Evolutionary conservation across 352 stramenopile genomes (phyloP).

Genomic region (Aphanomyces invadans): DNA sequence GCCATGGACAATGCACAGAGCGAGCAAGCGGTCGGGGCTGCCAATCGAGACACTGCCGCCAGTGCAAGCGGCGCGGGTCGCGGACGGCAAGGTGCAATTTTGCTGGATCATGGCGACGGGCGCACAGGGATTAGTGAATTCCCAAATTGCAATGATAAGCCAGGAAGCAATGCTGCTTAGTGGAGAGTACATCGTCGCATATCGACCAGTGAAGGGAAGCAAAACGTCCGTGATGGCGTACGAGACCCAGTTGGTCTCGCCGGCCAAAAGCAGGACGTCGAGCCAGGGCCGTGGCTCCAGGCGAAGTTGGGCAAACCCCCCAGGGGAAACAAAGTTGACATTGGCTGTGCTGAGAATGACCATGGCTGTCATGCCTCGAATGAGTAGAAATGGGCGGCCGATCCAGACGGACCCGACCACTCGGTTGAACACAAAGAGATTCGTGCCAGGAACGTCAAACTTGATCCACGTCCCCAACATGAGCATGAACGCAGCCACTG

Average conservation of each 20-base stretch:
- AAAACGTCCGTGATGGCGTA: not conserved
- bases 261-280: not conserved
- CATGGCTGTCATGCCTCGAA: not conserved
- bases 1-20: not conserved
- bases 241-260: slow-evolving; percentile 3
- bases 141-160: not conserved
- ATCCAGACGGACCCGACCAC: slow-evolving; percentile 1
- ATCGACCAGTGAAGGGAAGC: not conserved
- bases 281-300: not conserved
- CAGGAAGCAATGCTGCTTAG: not conserved
- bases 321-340: not conserved
- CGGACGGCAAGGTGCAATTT: not conserved
- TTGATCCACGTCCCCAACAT: not conserved
- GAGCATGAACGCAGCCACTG: not conserved
- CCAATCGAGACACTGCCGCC: not conserved
- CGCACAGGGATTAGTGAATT: not conserved
- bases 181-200: not conserved
- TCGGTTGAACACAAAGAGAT: slow-evolving; percentile 10
- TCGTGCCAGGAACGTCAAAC: not conserved
- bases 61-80: not conserved
- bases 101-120: not conserved
- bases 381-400: slow-evolving; percentile 1
- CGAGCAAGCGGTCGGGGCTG: not conserved
- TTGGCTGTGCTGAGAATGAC: not conserved
- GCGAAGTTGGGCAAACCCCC: not conserved